These are phyloP conservation scores for Rhynchosporium graminicola DNA, from an alignment of 2,329 filamentous ascomycete species.

Conservation along the genomic window DNA sequence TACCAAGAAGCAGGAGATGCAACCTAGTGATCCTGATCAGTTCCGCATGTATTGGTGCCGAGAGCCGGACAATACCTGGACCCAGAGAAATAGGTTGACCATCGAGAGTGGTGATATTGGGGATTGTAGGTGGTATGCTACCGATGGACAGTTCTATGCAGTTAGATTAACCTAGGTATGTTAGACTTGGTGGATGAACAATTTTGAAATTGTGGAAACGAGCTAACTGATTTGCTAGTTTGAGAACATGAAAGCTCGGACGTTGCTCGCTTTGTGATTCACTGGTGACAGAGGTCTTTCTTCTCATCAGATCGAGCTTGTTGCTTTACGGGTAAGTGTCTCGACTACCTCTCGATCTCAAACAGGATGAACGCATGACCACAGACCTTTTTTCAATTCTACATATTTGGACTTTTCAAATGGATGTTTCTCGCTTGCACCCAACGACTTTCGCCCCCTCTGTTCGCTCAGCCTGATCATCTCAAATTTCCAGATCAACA, in stretches of 20 bases:
- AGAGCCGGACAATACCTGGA: constrained; percentile 61
- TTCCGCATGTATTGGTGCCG: constrained; percentile 62
- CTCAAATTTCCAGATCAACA: background rate
- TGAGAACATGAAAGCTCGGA: too few species aligned
- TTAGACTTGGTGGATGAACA: background rate
- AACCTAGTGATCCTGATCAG: constrained; percentile 61
- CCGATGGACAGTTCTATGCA: constrained; percentile 62
- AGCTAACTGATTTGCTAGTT: background rate
- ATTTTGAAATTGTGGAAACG: background rate
- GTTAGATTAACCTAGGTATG: constrained; percentile 47
- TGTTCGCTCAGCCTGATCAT: background rate
- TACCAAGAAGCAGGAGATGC: constrained; percentile 55
- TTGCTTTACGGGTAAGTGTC: background rate
- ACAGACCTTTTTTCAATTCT: background rate
- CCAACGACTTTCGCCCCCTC: background rate
- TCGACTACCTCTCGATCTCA: too few species aligned
- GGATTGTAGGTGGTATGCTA: constrained; percentile 60
- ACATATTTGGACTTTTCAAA: background rate
- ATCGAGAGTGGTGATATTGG: constrained; percentile 57
- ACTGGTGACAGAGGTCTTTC: background rate
- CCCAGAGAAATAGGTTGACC: constrained; percentile 58
- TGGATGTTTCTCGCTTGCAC: background rate
- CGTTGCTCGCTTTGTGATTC: background rate
- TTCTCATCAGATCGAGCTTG: background rate
- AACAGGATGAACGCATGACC: background rate